Base-by-base conservation (phyloP, 2,329 filamentous ascomycete genomes). In the Aspergillus fructus region DNA sequence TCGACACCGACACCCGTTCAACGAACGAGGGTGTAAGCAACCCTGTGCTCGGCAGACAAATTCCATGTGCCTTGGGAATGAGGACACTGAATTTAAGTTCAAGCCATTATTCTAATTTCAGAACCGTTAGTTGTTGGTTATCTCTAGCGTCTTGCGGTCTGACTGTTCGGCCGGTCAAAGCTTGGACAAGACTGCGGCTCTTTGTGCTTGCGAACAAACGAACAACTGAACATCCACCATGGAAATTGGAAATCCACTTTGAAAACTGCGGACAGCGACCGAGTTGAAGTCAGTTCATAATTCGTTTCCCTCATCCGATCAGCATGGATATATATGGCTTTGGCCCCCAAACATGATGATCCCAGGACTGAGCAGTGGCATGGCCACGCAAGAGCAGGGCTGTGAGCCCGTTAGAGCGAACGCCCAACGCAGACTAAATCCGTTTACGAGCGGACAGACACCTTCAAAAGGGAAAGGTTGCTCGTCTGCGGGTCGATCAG, bases 321-420 rank as follows among this genome's bases (percentile, higher is more conserved):
- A 21, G n/a, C 17, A 11, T 45, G 30, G 33, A 8, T 12, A 49
- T 39, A 34, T 48, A 5, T 8, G 30, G 52, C 24, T 34, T 43
- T 40, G 46, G 53, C 53, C 53, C 53, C 53, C 53, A 55, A 51
- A 49, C 23, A 23, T 27, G 47, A 55, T 45, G 47, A 55, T 37
- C 39, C 24, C 46, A 45, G 40, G 45, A 48, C 27, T 47, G 43
- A 30, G 27, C 9, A 30, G 27, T 30, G 24, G 27, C 27, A 30
- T 30, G 34, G 53, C 46, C 46, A 49, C 53, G 53, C 53, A 55
- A 55, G 37, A 49, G 30, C 53, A 55, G 49, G 53, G 53, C 53
- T 55, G 53, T n/a, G 11, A 34, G 37, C 11, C 24, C 45, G 41
- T 48, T 21, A 53, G 21, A 30, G 33, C 33, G 15, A 47, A 39